A percentile compares a stretch with the other conserved stretches of the same genome.
phyloP scores from a whole-genome alignment of 2,329 filamentous ascomycete genomes.

The Botrytis sinoallii region DNA sequence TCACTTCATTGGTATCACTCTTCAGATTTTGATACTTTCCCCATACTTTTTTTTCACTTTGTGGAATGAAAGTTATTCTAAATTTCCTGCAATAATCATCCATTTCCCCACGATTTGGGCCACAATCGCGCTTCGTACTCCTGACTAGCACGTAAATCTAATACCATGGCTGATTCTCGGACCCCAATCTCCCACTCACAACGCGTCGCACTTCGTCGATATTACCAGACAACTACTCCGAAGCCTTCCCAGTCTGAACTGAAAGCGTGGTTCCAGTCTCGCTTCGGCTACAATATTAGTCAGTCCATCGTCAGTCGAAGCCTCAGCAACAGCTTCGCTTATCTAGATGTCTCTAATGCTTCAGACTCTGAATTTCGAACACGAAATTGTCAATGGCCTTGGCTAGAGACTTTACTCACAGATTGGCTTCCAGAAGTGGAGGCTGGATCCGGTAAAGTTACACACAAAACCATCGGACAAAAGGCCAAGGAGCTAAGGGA shows the following conservation, averaged over 20 bases:
- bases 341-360: constrained; percentile 19
- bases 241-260: constrained; percentile 23
- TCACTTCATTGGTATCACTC: not conserved
- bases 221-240: constrained; percentile 21
- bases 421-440: constrained; percentile 22
- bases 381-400: constrained; percentile 24
- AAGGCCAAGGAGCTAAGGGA: constrained; percentile 22
- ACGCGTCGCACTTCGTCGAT: constrained; percentile 20
- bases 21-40: not conserved
- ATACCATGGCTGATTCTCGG: not conserved
- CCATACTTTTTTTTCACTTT: not conserved
- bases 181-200: constrained; percentile 16
- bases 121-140: not conserved
- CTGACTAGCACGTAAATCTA: not conserved
- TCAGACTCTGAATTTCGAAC: constrained; percentile 19
- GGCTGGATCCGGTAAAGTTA: constrained; percentile 12
- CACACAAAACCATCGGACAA: constrained; percentile 20
- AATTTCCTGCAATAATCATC: not conserved
- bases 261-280: constrained; percentile 21
- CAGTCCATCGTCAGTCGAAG: constrained; percentile 24
- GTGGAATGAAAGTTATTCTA: not conserved
- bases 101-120: not conserved
- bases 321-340: constrained; percentile 23
- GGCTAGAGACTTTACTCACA: constrained; percentile 19
- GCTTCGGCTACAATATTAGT: constrained; percentile 23